These are phyloP conservation scores for Pleurotus ostreatus DNA, from an alignment of 768 basidiomycete genomes.

Conservation along the genomic window DNA sequence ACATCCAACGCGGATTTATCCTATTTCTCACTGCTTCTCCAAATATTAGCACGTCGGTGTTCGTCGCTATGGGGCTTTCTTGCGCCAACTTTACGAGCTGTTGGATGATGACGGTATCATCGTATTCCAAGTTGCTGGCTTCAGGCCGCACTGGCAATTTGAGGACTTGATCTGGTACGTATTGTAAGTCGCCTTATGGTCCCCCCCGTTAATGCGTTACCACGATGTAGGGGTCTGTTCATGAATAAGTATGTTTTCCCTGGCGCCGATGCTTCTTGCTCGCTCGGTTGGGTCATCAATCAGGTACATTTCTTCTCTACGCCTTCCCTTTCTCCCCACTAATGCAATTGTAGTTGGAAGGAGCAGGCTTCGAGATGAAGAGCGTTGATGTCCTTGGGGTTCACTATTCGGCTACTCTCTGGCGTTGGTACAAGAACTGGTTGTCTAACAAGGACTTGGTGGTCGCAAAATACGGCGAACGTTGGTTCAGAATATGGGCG, in stretches of 20 bases:
- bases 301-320: conserved; percentile 26
- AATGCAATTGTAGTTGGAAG: conserved; percentile 56
- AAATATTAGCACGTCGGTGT: conserved; percentile 82
- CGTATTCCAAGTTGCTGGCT: conserved; percentile 95
- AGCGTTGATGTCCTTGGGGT: conserved; percentile 95
- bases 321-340: not conserved
- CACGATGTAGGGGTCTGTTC: conserved; percentile 71
- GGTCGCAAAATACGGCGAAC: conserved; percentile 83
- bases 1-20: not conserved
- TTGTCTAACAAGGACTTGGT: conserved; percentile 88
- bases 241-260: conserved; percentile 99
- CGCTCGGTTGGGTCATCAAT: conserved; percentile 90
- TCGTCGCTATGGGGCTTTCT: conserved; percentile 84
- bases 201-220: not conserved
- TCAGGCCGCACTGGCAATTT: conserved; percentile 95
- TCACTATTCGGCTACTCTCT: conserved; percentile 91
- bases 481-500: conserved; percentile 93
- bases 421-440: conserved; percentile 98
- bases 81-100: conserved; percentile 88
- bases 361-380: conserved; percentile 94
- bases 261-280: conserved; percentile 94
- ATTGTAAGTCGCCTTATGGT: not conserved
- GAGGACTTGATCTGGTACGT: conserved; percentile 92
- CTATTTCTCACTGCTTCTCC: not conserved
- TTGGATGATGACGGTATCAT: conserved; percentile 93